Percentiles rank a stretch among this genome's conserved stretches.
Conservation (phyloP, 495 filamentous ascomycete species). For the Penicillium lagena region DNA sequence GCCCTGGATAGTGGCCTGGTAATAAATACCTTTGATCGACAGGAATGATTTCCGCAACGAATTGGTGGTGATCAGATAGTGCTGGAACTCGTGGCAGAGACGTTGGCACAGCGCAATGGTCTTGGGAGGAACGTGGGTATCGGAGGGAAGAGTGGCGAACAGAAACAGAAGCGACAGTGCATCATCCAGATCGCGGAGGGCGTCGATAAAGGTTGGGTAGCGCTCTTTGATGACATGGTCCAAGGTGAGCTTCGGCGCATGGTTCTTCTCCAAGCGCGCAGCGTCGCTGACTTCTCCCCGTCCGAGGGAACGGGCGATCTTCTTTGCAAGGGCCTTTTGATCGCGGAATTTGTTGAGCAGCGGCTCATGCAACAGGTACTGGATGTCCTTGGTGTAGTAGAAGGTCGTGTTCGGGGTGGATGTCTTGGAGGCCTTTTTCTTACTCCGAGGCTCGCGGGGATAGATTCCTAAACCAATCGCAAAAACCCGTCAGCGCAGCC, state of each 20-base stretch:
- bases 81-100: conserved; percentile 88
- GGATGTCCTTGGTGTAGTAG: conserved; percentile 98
- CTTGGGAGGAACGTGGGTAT: conserved; percentile 78
- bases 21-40: conserved; percentile 98
- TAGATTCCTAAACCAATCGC: conserved; percentile 63
- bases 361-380: conserved; percentile 95
- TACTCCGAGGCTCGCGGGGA: conserved; percentile 89
- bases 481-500: conserved; percentile 2
- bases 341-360: conserved; percentile 94
- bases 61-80: conserved; percentile 89
- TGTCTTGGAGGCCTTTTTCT: conserved; percentile 92
- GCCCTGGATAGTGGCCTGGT: conserved; percentile 97
- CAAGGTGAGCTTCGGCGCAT: conserved; percentile 77
- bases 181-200: conserved; percentile 91
- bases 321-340: conserved; percentile 92
- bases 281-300: conserved; percentile 88
- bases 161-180: conserved; percentile 94
- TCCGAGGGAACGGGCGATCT: conserved; percentile 86
- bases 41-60: conserved; percentile 91
- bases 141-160: conserved; percentile 93
- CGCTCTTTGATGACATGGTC: conserved; percentile 97
- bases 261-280: conserved; percentile 72
- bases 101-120: conserved; percentile 89
- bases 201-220: conserved; percentile 95
- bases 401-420: conserved; percentile 88